These are phyloP conservation scores for Wallacemonas sp. DNA, from an alignment of 208 protist genomes.

Conservation along the genomic window DNA sequence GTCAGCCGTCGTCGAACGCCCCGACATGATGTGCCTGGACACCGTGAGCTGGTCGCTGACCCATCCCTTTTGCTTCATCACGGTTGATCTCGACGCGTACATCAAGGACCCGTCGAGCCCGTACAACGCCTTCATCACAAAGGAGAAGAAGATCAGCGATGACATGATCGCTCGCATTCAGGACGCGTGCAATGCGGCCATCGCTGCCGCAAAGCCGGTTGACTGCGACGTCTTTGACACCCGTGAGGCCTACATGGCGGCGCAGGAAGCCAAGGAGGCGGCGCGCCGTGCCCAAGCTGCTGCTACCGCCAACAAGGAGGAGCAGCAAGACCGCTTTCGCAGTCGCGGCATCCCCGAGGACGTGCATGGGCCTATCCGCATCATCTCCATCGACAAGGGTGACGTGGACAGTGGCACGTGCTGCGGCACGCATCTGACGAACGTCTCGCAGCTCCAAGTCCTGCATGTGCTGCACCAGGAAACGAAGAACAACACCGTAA, in stretches of 20 bases:
- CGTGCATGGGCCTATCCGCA: conserved; percentile 71
- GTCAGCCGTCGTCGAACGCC: conserved; percentile 62
- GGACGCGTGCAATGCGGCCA: conserved; percentile 59
- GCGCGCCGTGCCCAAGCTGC: background rate
- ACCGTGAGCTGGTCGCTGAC: conserved; percentile 87
- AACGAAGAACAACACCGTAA: conserved; percentile 70
- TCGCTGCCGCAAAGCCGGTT: conserved; percentile 49
- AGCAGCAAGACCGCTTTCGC: conserved; percentile 26
- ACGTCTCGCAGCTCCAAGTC: conserved; percentile 67
- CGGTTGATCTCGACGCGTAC: conserved; percentile 49
- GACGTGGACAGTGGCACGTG: conserved; percentile 76
- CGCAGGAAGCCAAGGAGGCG: conserved; percentile 12
- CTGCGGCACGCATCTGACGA: conserved; percentile 86
- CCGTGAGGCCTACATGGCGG: conserved; percentile 43
- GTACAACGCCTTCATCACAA: conserved; percentile 28
- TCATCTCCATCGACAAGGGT: conserved; percentile 62
- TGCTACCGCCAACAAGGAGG: background rate
- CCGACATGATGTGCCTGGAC: conserved; percentile 45
- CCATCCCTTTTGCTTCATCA: conserved; percentile 71
- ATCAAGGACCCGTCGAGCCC: conserved; percentile 21
- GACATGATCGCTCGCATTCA: conserved; percentile 58
- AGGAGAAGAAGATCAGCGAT: conserved; percentile 51
- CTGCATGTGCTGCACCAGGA: conserved; percentile 85
- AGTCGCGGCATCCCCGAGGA: conserved; percentile 75
- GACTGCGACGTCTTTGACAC: conserved; percentile 47